These are phyloP conservation scores for Blastomyces emzantsi DNA, from an alignment of 2,329 filamentous ascomycete genomes.

Conservation along the genomic window DNA sequence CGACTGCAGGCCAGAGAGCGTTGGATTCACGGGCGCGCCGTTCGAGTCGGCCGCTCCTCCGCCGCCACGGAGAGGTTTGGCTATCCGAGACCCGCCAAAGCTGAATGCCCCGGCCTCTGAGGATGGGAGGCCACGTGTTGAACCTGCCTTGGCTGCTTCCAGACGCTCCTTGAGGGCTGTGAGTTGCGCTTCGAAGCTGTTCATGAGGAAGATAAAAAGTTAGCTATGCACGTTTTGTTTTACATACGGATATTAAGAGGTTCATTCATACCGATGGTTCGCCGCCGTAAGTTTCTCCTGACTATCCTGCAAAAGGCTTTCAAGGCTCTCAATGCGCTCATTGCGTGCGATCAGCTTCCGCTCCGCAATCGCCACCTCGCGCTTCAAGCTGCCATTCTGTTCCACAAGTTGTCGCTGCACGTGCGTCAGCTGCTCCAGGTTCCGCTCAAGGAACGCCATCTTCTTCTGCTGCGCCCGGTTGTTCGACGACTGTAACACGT, in stretches of 20 bases:
- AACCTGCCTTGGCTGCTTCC: constrained; percentile 87
- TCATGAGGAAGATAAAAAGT: constrained; percentile 7
- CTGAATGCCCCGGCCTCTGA: constrained; percentile 61
- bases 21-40: constrained; percentile 22
- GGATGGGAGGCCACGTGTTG: constrained; percentile 70
- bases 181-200: constrained; percentile 93
- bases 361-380: constrained; percentile 97
- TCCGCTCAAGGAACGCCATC: constrained; percentile 98
- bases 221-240: constrained; percentile 8
- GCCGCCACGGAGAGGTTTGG: constrained; percentile 53
- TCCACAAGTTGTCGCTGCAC: constrained; percentile 97
- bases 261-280: constrained; percentile 73
- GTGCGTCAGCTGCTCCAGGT: constrained; percentile 93
- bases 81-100: constrained; percentile 55
- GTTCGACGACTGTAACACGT: constrained; percentile 90
- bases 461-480: constrained; percentile 99
- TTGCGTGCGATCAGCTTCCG: constrained; percentile 93
- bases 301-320: constrained; percentile 86
- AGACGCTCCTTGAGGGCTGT: constrained; percentile 95
- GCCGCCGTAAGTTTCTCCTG: constrained; percentile 97
- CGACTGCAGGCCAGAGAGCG: constrained; percentile 49
- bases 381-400: constrained; percentile 95
- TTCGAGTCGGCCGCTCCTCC: constrained; percentile 29
- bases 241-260: not conserved
- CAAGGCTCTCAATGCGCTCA: constrained; percentile 90